Conservation (phyloP, 2,329 filamentous ascomycete genomes). For the Kalmusia sp. region DNA sequence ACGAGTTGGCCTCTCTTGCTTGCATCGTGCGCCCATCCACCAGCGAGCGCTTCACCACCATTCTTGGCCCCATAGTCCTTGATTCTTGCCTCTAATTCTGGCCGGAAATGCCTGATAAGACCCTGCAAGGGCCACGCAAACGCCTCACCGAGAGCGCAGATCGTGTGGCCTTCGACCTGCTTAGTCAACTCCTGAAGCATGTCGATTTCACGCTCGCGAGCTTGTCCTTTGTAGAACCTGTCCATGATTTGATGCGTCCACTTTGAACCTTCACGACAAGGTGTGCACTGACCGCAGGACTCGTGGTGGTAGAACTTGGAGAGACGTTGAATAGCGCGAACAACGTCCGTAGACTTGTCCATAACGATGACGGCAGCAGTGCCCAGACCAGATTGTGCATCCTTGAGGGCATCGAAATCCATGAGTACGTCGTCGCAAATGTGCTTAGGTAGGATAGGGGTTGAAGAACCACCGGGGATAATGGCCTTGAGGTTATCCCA, state of each 20-base stretch:
- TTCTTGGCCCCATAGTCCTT: constrained; percentile 75
- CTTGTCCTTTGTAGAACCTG: constrained; percentile 91
- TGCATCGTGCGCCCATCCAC: constrained; percentile 84
- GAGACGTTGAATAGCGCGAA: constrained; percentile 90
- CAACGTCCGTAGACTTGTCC: constrained; percentile 97
- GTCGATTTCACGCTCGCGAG: constrained; percentile 90
- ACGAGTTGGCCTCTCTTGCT: constrained; percentile 81
- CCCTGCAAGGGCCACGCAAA: constrained; percentile 99
- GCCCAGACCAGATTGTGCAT: constrained; percentile 94
- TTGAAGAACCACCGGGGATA: constrained; percentile 96
- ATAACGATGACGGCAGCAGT: constrained; percentile 98
- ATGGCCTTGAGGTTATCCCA: constrained; percentile 98
- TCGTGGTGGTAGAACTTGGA: constrained; percentile 99
- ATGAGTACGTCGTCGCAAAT: constrained; percentile 96
- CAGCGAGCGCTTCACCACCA: constrained; percentile 78
- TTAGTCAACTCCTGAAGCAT: constrained; percentile 99
- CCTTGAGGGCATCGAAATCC: constrained; percentile 99
- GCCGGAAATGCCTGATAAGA: constrained; percentile 96
- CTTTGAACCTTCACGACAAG: constrained; percentile 98
- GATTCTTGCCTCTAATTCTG: constrained; percentile 92
- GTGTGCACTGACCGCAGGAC: constrained; percentile 97
- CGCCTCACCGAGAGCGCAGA: constrained; percentile 95
- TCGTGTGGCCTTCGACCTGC: constrained; percentile 98
- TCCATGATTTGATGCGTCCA: constrained; percentile 99
- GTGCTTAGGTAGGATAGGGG: constrained; percentile 88